Evolutionary conservation across 768 basidiomycete genomes (phyloP).

Genomic region (Sistotremastrum suecicum): DNA sequence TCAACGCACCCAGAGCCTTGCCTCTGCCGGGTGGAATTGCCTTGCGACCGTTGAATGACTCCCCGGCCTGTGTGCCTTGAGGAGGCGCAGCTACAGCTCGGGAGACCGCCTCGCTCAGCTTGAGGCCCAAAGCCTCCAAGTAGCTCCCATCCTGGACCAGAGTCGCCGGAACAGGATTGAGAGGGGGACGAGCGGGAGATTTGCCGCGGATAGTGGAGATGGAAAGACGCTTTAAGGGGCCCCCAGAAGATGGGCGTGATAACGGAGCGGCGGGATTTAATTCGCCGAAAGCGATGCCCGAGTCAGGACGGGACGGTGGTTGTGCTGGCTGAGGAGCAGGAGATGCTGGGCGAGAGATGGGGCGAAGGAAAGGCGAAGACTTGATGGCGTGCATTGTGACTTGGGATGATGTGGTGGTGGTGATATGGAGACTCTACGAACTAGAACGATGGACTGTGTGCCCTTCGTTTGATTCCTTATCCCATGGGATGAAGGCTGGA

Average conservation of each 20-base stretch:
- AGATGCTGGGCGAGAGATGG: slow-evolving; percentile 49
- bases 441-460: too few relatives aligned
- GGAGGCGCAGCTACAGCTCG: slow-evolving; percentile 56
- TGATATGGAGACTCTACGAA: not conserved
- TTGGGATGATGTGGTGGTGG: slow-evolving; percentile 2
- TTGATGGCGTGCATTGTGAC: slow-evolving; percentile 50
- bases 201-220: slow-evolving; percentile 45
- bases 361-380: slow-evolving; percentile 51
- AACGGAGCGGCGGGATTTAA: slow-evolving; percentile 25
- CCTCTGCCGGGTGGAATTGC: slow-evolving; percentile 69
- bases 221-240: slow-evolving; percentile 44
- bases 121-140: slow-evolving; percentile 60
- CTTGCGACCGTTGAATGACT: slow-evolving; percentile 49
- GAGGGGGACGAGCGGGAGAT: slow-evolving; percentile 28
- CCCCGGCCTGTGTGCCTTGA: slow-evolving; percentile 34
- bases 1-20: slow-evolving; percentile 46
- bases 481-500: not conserved
- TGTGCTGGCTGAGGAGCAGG: slow-evolving; percentile 27
- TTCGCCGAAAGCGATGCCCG: slow-evolving; percentile 19
- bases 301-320: slow-evolving; percentile 21
- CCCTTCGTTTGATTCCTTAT: too few relatives aligned
- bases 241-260: slow-evolving; percentile 3
- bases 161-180: slow-evolving; percentile 24
- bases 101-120: slow-evolving; percentile 70
- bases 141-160: slow-evolving; percentile 70